Evolutionary conservation across 306 rosid species (phyloP).

Genomic region (Citrullus mucosospermus): DNA sequence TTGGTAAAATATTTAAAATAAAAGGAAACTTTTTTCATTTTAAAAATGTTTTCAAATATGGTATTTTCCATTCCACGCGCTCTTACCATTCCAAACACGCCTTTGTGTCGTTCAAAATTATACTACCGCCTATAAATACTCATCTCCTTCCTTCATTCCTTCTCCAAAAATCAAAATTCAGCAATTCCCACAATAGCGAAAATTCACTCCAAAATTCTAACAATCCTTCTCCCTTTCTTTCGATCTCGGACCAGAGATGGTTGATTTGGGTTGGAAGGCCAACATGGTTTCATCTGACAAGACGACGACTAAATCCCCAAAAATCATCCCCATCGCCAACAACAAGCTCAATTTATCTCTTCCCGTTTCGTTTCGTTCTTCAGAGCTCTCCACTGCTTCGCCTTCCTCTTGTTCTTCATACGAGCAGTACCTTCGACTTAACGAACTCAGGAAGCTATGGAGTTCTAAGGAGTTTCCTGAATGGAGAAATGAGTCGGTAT

Average conservation of each 20-base stretch:
- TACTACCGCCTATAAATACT: slow-evolving; percentile 31
- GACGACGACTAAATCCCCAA: slow-evolving; percentile 35
- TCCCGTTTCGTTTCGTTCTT: slow-evolving; percentile 24
- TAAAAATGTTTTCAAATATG: slow-evolving; percentile 12
- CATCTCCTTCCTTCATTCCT: background rate
- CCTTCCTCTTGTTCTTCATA: slow-evolving; percentile 39
- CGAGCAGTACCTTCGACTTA: slow-evolving; percentile 63
- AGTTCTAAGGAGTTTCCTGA: slow-evolving; percentile 32
- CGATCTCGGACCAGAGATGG: slow-evolving; percentile 25
- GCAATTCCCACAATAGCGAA: background rate
- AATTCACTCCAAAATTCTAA: background rate
- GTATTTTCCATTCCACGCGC: slow-evolving; percentile 20
- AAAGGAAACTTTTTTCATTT: background rate
- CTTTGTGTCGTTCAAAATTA: slow-evolving; percentile 16
- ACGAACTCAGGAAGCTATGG: slow-evolving; percentile 56
- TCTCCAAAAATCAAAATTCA: background rate
- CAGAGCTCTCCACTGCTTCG: slow-evolving; percentile 46
- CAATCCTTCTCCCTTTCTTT: background rate
- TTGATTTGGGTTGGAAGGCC: slow-evolving; percentile 63
- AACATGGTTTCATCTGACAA: slow-evolving; percentile 44
- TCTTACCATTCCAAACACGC: slow-evolving; percentile 37
- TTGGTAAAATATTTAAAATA: too few species aligned
- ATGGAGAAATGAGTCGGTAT: slow-evolving; percentile 60
- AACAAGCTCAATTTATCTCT: slow-evolving; percentile 22
- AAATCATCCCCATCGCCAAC: slow-evolving; percentile 26